Base-by-base conservation (phyloP, 257 asterid genomes). In the Salvia splendens region DNA sequence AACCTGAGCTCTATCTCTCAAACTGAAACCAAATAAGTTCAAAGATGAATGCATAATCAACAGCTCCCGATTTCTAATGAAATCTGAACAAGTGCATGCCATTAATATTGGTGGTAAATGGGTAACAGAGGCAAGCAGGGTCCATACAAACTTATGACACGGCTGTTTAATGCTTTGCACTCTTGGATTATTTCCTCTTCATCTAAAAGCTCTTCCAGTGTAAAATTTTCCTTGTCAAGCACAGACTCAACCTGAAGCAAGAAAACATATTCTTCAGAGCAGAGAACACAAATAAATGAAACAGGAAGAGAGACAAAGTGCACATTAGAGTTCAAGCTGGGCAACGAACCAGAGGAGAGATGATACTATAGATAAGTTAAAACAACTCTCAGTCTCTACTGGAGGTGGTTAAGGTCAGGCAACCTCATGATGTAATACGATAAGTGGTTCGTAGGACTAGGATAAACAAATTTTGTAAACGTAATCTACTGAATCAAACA, bases 101-200 rank as follows among this genome's bases (percentile, higher is more conserved):
- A 68, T 54, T 4, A n/a, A 40, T 61, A 8, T 52, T 12, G 53
- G 40, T 35, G 50, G 45, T 33, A 63, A 28, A 35, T 1, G 46
- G 11, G 11, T 8, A 38, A 52, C 59, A 61, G n/a, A 59, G 20
- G 55, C 24, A 53, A 33, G 69, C 51, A 69, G 53, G 43, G 16
- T 45, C n/a, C 73, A 61, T 93, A 93, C 99, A 93, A 93, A 76
- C 90, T 93, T 77, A 93, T 85, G 65, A 93, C 97, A 72, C 99
- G 96, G 50, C 95, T 85, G 86, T 93, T 93, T 67, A 93, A 79
- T 61, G 96, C 92, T 84, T 93, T 93, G 95, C 99, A 93, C 71
- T 93, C 99, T 88, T 93, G 99, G 73, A 93, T 90, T 76, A 90
- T 90, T 82, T 93, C 99, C 69, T 93, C 99, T 76, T 88, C 99